phyloP scores from a whole-genome alignment of 352 stramenopile genomes.

The Phytophthora melonis region DNA sequence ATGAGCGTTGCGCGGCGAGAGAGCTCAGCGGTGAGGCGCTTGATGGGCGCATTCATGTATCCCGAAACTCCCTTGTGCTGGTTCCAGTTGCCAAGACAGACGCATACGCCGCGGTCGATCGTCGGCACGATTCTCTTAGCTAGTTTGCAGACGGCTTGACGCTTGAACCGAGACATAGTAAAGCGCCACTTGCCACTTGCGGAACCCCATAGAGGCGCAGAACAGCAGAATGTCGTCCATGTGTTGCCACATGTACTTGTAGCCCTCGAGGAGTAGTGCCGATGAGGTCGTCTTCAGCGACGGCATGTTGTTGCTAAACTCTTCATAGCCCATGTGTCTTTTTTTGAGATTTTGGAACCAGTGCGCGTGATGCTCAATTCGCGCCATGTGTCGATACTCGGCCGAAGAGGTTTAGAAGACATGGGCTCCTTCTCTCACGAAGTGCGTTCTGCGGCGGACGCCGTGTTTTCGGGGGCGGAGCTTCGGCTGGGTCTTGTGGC shows the following conservation, averaged over 20 bases:
- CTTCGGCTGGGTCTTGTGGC: neutral
- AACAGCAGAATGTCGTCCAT: neutral
- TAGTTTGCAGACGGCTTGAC: neutral
- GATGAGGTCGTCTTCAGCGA: neutral
- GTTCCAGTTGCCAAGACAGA: neutral
- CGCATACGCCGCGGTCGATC: neutral
- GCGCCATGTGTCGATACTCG: neutral
- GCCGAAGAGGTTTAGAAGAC: neutral
- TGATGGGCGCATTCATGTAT: neutral
- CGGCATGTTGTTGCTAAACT: neutral
- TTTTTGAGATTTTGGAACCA: neutral
- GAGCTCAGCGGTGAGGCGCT: neutral
- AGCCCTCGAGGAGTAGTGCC: neutral
- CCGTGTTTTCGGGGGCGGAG: neutral
- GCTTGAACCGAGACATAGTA: neutral
- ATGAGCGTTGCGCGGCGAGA: neutral
- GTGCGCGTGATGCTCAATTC: neutral
- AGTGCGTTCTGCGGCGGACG: neutral
- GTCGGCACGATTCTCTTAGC: neutral
- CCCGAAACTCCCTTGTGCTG: neutral
- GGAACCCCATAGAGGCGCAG: neutral
- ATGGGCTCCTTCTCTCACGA: neutral
- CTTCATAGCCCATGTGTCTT: neutral
- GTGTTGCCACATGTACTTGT: neutral
- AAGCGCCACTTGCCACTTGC: slow-evolving; percentile 3